Conservation (phyloP, 2,329 filamentous ascomycete species). For the Aspergillus ustus region DNA sequence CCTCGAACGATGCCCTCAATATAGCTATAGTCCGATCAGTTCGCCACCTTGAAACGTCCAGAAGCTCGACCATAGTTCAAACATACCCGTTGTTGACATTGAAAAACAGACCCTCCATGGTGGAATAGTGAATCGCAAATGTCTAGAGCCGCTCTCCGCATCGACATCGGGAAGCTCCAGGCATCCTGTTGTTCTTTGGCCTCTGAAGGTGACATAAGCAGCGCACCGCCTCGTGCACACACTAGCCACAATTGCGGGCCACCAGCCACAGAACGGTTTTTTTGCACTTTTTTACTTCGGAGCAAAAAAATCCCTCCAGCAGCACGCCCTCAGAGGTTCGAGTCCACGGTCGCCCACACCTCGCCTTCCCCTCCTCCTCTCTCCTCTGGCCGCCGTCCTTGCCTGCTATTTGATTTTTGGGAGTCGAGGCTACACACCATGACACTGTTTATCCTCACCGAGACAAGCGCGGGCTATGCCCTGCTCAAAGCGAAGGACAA, state of each 20-base stretch:
- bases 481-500: constrained; percentile 99
- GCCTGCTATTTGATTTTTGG: constrained; percentile 28
- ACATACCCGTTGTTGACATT: constrained; percentile 89
- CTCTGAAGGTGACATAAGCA: constrained; percentile 35
- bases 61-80: background rate
- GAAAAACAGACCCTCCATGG: constrained; percentile 91
- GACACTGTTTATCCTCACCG: constrained; percentile 90
- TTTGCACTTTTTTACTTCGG: constrained; percentile 41
- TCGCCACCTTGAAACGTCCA: background rate
- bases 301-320: constrained; percentile 42
- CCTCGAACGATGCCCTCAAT: constrained; percentile 97
- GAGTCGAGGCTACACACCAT: constrained; percentile 57
- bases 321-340: constrained; percentile 39
- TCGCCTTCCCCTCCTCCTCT: constrained; percentile 29
- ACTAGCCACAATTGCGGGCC: constrained; percentile 15
- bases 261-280: constrained; percentile 39
- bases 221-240: constrained; percentile 21
- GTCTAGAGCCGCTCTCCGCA: constrained; percentile 20
- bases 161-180: constrained; percentile 16
- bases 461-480: constrained; percentile 96
- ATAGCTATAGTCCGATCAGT: constrained; percentile 64
- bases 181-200: constrained; percentile 18
- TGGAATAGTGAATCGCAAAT: constrained; percentile 28
- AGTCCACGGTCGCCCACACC: constrained; percentile 36
- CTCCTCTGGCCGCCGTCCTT: constrained; percentile 25